phyloP scores from a whole-genome alignment of 345 rosid genomes.

The Reutealis trisperma region DNA sequence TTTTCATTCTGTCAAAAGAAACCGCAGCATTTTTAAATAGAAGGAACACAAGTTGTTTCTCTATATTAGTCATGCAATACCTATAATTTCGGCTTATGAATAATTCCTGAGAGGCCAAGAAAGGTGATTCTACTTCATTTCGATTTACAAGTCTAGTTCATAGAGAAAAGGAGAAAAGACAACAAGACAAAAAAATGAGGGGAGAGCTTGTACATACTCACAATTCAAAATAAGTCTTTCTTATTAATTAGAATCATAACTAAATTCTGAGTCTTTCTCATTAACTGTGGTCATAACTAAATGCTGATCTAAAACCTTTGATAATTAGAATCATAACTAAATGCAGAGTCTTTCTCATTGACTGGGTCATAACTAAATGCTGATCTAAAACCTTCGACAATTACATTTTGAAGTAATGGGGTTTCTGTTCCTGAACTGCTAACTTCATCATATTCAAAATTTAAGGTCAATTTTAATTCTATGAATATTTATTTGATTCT shows the following conservation, averaged over 20 bases:
- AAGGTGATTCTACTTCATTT: not conserved
- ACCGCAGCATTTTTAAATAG: not conserved
- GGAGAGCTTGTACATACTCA: too few relatives aligned
- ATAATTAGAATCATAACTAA: not conserved
- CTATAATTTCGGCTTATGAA: not conserved
- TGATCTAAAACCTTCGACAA: not conserved
- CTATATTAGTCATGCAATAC: not conserved
- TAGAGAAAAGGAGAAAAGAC: not conserved
- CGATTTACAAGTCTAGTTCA: not conserved
- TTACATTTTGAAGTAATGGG: not conserved
- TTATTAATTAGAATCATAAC: not conserved
- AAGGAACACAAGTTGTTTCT: not conserved
- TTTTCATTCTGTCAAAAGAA: too few relatives aligned
- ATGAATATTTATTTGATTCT: not conserved
- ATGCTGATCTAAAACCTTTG: not conserved
- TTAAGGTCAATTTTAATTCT: not conserved
- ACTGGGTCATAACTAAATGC: not conserved
- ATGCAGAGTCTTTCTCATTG: not conserved
- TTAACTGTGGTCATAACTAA: not conserved
- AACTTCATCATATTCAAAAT: not conserved
- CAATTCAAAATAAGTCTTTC: not conserved
- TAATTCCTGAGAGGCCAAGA: not conserved
- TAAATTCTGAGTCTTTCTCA: not conserved
- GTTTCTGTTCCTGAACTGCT: not conserved
- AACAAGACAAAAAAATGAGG: not conserved